Evolutionary conservation across 148 eudicot species (phyloP).

Genomic region (Heliamphora exappendiculata): DNA sequence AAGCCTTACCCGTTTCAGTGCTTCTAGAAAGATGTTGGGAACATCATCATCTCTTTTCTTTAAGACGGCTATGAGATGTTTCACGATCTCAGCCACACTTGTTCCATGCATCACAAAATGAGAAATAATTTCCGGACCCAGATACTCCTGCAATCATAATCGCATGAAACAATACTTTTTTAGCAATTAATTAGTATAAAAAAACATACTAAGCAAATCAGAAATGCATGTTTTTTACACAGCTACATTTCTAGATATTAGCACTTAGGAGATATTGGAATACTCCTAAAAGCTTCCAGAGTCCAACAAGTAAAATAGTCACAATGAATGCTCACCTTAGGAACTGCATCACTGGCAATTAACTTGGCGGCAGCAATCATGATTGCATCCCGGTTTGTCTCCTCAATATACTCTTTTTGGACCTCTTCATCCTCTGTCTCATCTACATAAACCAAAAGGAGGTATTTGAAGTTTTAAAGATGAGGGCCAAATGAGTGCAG

Average conservation of each 20-base stretch:
- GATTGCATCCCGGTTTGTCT: constrained; percentile 69
- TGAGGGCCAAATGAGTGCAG: neutral
- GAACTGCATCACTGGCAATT: constrained; percentile 59
- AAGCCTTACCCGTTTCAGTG: constrained; percentile 65
- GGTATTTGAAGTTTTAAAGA: neutral
- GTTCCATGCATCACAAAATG: constrained; percentile 72
- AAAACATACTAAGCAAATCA: neutral
- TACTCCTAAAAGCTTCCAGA: neutral
- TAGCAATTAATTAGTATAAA: neutral
- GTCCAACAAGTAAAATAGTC: neutral
- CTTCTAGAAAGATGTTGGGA: constrained; percentile 54
- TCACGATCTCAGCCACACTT: constrained; percentile 71
- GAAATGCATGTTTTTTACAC: neutral
- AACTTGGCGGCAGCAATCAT: constrained; percentile 76
- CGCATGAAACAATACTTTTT: neutral
- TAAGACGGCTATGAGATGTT: constrained; percentile 62
- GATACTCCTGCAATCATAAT: constrained; percentile 58
- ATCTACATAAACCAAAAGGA: constrained; percentile 28
- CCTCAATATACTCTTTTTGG: constrained; percentile 82
- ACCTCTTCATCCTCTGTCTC: constrained; percentile 73
- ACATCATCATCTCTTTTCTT: constrained; percentile 62
- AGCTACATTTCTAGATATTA: neutral
- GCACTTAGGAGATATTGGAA: neutral
- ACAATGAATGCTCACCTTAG: constrained; percentile 43
- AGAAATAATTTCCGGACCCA: constrained; percentile 76